Base-by-base conservation (phyloP, 805 yeast species). In the Saturnispora besseyi region DNA sequence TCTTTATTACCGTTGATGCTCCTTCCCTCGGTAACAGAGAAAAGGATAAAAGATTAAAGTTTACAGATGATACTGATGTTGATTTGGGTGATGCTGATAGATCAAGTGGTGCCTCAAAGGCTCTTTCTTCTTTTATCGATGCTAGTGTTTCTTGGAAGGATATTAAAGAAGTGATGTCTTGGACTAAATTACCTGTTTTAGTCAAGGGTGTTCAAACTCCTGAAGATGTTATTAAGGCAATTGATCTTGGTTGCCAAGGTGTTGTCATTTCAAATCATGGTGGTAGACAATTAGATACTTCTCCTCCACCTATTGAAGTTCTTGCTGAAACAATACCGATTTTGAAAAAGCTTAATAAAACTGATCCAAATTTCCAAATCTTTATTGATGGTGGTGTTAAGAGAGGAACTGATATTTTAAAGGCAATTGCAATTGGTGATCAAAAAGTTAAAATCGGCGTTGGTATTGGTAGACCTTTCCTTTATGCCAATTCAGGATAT, bases 21-120 rank as follows among this genome's bases (percentile, higher is more conserved):
- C 96, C 96, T 6, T 84, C 85, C 53, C 72, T 89, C 41, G 97
- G 97, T 12, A 79, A 93, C 55, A 79, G 97, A 58, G 97, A 90
- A 65, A 89, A 87, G 65, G 69, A 65, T 44, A 57, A 53, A 26
- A 54, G 66, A 36, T 53, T 57, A 34, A 64, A 63, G 44, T 62
- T 58, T 41, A 58, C 57, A 15, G 77, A 59, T 28, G 75, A 59
- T 73, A 74, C 74, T 2, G 79, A 78, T 46, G 69, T 67, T 28
- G 73, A 69, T 37, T 71, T 64, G 28, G 72, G 60, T 48, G 70
- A 64, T 24, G 74, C 79, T n/a, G 88, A 84, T 59, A 72, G 86
- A 45, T 63, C 77, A 28, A 82, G 82, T 62, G 96, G 96, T 50
- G 95, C 96, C 0, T 87, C 96, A 0, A 74, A 84, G 46, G 95